Evolutionary conservation across 768 basidiomycete species (phyloP), one percentile per base, ranked within the genome.

Genomic region (Cytidiella melzeri): DNA sequence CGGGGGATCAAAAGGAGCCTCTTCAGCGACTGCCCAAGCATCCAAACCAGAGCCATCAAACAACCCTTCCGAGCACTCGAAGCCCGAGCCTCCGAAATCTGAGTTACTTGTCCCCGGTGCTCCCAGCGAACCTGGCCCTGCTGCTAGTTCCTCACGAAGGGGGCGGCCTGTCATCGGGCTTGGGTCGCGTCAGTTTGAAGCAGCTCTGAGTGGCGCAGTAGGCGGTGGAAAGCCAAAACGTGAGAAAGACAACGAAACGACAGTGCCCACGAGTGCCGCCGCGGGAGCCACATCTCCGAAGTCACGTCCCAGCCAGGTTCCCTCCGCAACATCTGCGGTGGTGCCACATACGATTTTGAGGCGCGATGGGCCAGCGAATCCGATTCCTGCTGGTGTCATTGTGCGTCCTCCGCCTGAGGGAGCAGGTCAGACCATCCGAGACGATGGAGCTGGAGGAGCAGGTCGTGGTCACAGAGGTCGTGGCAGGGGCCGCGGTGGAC

Each of bases 121-220:
- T 1, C 25, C 56, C 15, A 23, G 56, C 13, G 51, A 55, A 1
- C 43, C 53, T 26, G 48, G 53, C 0, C 50, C 68, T 6, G 46
- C 60, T 11, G 9, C 30, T 7, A n/a, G n/a, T n/a, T n/a, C n/a
- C n/a, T 41, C 70, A 2, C 73, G 77, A 20, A 73, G 79, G 26
- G 55, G 63, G 4, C 76, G 84, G 5, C 83, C 83, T 1, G 70
- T 83, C 9, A 65, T 87, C 26, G 83, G 84, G 0, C 60, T 84
- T 6, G 81, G 73, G 0, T 80, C 79, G 3, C 73, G 85, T 11
- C 83, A 87, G 12, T 83, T 89, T 45, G 84, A 87, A 56, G 84
- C 80, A 5, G 87, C 87, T 6, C 64, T 89, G 24, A 86, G 65
- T 49, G 80, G 83, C 0, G 79, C 80, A 0, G 63, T 72, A n/a